These are phyloP conservation scores for Fusarium temperatum DNA, from an alignment of 2,329 filamentous ascomycete species.

Conservation along the genomic window DNA sequence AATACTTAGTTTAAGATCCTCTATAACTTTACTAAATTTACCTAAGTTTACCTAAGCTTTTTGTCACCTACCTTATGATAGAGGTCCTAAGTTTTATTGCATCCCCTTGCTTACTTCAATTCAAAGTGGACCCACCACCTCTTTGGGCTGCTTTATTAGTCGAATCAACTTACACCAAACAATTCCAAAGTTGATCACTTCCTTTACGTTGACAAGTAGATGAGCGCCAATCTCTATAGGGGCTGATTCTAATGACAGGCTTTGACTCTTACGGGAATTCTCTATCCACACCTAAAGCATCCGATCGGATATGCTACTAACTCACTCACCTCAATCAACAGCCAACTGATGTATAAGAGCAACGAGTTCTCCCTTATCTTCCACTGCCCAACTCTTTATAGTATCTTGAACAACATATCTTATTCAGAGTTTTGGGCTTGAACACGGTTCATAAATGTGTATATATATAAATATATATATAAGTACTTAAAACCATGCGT, in stretches of 20 bases:
- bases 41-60: no score
- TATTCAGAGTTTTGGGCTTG: background rate
- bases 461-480: no score
- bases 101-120: no score
- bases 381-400: no score
- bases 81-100: no score
- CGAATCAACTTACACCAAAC: constrained; percentile 23
- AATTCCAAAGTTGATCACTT: constrained; percentile 4
- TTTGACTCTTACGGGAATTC: no score
- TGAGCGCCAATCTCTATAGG: background rate
- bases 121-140: constrained; percentile 13
- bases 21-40: no score
- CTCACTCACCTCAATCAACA: background rate
- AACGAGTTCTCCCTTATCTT: background rate
- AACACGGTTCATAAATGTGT: background rate
- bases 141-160: constrained; percentile 8
- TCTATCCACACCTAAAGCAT: no score
- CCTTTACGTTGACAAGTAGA: background rate
- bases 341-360: background rate
- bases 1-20: no score
- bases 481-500: background rate
- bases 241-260: background rate
- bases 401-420: background rate
- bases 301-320: no score
- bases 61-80: no score